A percentile compares a stretch with the other conserved stretches of the same genome.
Evolutionary conservation across 495 filamentous ascomycete species (phyloP).

Genomic region (Podospora fimiseda): DNA sequence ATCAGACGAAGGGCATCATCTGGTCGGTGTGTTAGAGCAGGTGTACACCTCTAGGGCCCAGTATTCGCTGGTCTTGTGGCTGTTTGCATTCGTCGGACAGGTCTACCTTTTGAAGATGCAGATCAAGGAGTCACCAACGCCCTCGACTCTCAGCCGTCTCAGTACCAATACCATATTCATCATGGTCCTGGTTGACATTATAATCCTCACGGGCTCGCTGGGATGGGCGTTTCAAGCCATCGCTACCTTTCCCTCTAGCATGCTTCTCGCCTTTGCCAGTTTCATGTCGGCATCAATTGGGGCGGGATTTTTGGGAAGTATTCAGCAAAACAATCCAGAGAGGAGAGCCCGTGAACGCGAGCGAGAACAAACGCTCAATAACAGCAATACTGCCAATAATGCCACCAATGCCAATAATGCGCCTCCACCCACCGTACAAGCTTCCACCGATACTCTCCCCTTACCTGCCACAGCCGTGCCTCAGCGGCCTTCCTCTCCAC

Average conservation of each 20-base stretch:
- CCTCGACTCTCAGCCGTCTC: conserved; percentile 85
- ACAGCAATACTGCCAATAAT: conserved; percentile 28
- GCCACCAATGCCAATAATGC: conserved; percentile 9
- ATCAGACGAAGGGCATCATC: conserved; percentile 57
- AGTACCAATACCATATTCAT: conserved; percentile 82
- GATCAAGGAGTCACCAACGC: conserved; percentile 86
- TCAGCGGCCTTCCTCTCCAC: conserved; percentile 32
- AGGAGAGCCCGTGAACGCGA: conserved; percentile 54
- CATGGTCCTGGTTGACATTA: conserved; percentile 81
- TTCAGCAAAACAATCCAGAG: conserved; percentile 65
- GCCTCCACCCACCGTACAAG: conserved; percentile 17
- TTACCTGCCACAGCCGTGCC: conserved; percentile 53
- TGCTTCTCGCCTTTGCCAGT: conserved; percentile 69
- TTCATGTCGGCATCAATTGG: conserved; percentile 58
- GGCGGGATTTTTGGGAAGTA: conserved; percentile 80
- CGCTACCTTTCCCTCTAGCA: conserved; percentile 59
- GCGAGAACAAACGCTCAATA: conserved; percentile 33
- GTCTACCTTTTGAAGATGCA: conserved; percentile 71
- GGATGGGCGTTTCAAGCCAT: conserved; percentile 59
- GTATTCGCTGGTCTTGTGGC: conserved; percentile 61
- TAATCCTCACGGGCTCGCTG: conserved; percentile 52
- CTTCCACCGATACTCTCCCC: conserved; percentile 50
- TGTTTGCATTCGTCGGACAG: conserved; percentile 58
- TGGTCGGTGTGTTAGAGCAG: conserved; percentile 74
- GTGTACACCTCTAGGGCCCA: conserved; percentile 60